A percentile compares a stretch with the other conserved stretches of the same genome.
Evolutionary conservation across 108 stramenopile genomes (phyloP).

Genomic region (Thalassiosira profunda): DNA sequence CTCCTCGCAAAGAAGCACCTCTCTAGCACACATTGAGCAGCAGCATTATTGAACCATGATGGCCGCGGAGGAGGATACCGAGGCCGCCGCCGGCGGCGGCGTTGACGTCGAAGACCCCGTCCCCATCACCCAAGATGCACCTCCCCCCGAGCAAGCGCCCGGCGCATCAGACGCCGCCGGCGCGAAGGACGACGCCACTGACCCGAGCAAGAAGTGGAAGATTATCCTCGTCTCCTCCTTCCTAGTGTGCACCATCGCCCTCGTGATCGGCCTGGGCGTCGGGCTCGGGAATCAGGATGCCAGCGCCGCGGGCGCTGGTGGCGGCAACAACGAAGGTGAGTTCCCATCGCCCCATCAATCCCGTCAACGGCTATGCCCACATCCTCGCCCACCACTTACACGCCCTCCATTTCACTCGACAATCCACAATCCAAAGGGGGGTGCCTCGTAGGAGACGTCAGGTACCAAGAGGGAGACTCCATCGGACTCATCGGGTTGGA

Average conservation of each 20-base stretch:
- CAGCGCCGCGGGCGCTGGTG: neutral
- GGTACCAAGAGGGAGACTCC: neutral
- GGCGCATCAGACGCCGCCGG: too few species aligned
- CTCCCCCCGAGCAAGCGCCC: too few species aligned
- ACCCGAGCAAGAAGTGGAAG: constrained; percentile 28
- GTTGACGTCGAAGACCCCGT: too few species aligned
- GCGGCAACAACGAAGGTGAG: neutral
- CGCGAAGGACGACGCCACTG: too few species aligned
- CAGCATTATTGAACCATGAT: too few species aligned
- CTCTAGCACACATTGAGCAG: too few species aligned
- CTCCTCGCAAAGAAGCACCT: too few species aligned
- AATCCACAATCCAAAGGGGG: neutral
- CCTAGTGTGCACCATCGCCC: constrained; percentile 19
- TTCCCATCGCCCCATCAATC: neutral
- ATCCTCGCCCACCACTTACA: neutral
- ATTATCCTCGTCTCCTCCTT: constrained; percentile 3
- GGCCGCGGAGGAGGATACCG: too few species aligned
- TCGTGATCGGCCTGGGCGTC: constrained; percentile 23
- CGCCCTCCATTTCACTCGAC: neutral
- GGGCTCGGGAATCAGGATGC: constrained; percentile 2
- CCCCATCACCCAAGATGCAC: too few species aligned
- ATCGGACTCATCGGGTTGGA: constrained; percentile 1
- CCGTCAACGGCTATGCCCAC: neutral
- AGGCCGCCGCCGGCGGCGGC: too few species aligned
- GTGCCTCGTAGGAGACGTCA: constrained; percentile 8